These are phyloP conservation scores for Colletotrichum sublineola DNA, from an alignment of 2,329 filamentous ascomycete genomes.

Conservation along the genomic window DNA sequence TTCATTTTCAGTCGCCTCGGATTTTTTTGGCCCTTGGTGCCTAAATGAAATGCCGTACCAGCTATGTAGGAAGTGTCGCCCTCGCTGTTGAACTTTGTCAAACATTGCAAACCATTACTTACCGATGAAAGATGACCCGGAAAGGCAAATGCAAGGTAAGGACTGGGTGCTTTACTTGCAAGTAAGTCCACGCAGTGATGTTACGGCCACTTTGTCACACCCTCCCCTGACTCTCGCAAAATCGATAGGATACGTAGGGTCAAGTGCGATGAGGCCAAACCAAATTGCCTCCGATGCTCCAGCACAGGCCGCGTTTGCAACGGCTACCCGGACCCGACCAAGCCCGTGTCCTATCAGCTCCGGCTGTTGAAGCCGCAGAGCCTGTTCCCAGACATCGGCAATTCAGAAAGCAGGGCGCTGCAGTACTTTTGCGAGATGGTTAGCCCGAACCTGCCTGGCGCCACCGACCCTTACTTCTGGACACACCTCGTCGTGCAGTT, in stretches of 20 bases:
- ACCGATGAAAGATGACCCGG: conserved; percentile 38
- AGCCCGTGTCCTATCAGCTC: conserved; percentile 43
- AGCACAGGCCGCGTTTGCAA: conserved; percentile 70
- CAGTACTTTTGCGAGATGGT: conserved; percentile 39
- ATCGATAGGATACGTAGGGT: conserved; percentile 63
- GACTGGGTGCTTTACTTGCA: conserved; percentile 68
- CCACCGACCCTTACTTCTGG: conserved; percentile 55
- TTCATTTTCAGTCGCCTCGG: neutral
- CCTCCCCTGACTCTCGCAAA: neutral
- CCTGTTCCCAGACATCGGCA: conserved; percentile 2
- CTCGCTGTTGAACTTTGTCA: neutral
- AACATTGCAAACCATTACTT: neutral
- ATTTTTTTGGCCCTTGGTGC: neutral
- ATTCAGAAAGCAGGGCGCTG: conserved; percentile 23
- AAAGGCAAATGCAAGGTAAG: conserved; percentile 61
- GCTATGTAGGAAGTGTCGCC: neutral
- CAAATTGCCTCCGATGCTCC: conserved; percentile 64
- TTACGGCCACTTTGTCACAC: too few species aligned
- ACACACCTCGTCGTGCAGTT: conserved; percentile 59
- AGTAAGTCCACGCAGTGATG: conserved; percentile 54
- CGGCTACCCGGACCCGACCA: conserved; percentile 58
- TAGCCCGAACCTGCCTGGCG: conserved; percentile 29
- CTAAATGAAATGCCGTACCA: neutral
- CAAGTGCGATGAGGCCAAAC: conserved; percentile 69
- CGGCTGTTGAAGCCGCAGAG: conserved; percentile 4